These are phyloP conservation scores for Exobasidium rhododendri DNA, from an alignment of 1,284 basidiomycete species.

Conservation along the genomic window DNA sequence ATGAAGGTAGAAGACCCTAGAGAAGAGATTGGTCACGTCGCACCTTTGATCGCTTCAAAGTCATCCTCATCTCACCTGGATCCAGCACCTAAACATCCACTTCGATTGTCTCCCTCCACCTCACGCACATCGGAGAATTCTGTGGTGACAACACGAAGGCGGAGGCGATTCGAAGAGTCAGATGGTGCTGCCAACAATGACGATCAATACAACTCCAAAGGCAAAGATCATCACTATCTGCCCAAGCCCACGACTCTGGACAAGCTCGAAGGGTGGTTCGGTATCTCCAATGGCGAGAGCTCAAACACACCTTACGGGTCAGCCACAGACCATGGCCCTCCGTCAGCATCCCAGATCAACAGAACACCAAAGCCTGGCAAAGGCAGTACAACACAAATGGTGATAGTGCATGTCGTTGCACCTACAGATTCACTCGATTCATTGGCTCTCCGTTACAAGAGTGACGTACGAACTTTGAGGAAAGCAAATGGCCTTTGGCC, in stretches of 20 bases:
- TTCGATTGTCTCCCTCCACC: not conserved
- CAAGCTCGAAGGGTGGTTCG: conserved; percentile 43
- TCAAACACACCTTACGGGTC: conserved; percentile 3
- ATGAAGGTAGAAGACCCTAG: not conserved
- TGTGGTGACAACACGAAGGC: not conserved
- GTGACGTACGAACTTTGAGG: conserved; percentile 42
- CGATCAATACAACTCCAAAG: not conserved
- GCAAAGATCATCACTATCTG: not conserved
- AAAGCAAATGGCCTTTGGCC: conserved; percentile 51
- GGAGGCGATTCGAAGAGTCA: not conserved
- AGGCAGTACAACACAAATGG: conserved; percentile 21
- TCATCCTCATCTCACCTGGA: not conserved
- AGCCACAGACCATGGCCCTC: not conserved
- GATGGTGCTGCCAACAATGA: not conserved
- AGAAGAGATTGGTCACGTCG: too few species aligned
- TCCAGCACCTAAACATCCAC: not conserved
- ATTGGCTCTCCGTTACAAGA: conserved; percentile 47
- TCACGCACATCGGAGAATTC: not conserved
- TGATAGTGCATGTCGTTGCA: conserved; percentile 46
- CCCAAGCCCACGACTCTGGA: conserved; percentile 24
- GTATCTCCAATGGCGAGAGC: conserved; percentile 17
- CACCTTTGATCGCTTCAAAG: too few species aligned
- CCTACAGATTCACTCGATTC: conserved; percentile 42
- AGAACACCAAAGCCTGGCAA: conserved; percentile 6
- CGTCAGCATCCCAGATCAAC: conserved; percentile 6